A percentile compares a stretch with the other conserved stretches of the same genome.
These are phyloP conservation scores for Trametes cingulata DNA, from an alignment of 768 basidiomycete species.

Conservation along the genomic window DNA sequence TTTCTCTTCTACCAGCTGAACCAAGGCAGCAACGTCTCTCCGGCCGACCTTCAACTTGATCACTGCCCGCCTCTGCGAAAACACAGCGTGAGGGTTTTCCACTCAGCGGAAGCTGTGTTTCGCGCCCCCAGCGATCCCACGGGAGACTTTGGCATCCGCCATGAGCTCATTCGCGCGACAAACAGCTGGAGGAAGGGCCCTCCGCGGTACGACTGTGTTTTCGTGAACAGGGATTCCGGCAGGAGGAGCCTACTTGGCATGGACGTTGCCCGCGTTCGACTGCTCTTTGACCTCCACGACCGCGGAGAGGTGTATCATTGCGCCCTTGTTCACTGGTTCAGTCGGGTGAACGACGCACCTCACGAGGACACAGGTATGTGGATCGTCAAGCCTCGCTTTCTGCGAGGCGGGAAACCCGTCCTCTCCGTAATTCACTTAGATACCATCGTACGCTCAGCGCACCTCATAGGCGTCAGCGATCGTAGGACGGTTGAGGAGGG, in stretches of 20 bases:
- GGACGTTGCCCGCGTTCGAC: not conserved
- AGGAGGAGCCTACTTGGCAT: not conserved
- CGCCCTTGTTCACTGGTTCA: constrained; percentile 3
- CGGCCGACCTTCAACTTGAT: not conserved
- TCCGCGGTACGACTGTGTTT: not conserved
- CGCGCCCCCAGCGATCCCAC: not conserved
- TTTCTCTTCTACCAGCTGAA: not conserved
- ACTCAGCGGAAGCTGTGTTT: not conserved
- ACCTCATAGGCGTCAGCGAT: constrained; percentile 27
- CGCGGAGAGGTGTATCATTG: constrained; percentile 25
- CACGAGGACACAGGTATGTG: constrained; percentile 33
- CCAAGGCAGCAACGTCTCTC: not conserved
- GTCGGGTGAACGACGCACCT: constrained; percentile 6
- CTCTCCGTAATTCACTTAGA: not conserved
- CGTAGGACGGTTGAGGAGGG: not conserved
- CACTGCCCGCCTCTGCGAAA: not conserved
- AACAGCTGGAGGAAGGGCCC: not conserved
- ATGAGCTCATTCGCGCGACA: not conserved
- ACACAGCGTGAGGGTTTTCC: not conserved
- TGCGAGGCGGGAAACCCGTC: not conserved
- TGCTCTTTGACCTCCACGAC: not conserved
- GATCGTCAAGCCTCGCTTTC: constrained; percentile 22
- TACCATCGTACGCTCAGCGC: constrained; percentile 28
- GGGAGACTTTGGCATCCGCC: not conserved
- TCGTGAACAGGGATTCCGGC: not conserved